Conservation (phyloP, 2,329 filamentous ascomycete genomes). For the Cladosporium sp. region DNA sequence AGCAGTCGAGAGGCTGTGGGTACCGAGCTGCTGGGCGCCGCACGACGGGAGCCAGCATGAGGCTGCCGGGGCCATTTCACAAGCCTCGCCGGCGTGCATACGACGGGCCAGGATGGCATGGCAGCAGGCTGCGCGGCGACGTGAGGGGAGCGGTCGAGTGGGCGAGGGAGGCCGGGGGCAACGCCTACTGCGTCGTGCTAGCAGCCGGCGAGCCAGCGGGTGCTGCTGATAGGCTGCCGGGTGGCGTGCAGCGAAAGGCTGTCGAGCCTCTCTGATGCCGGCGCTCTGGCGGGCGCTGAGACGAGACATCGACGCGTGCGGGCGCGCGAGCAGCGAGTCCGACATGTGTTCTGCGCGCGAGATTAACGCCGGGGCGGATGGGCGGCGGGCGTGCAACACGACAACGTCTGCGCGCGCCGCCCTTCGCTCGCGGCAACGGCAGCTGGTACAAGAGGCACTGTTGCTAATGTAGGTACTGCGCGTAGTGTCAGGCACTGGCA, state of each 20-base stretch:
- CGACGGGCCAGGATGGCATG: slow-evolving; percentile 5
- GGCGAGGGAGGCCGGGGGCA: slow-evolving; percentile 1
- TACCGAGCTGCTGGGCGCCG: slow-evolving; percentile 9
- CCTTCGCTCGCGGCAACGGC: too few relatives aligned
- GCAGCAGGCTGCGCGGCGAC: slow-evolving; percentile 2
- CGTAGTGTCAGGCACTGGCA: too few relatives aligned
- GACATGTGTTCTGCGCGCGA: slow-evolving; percentile 3
- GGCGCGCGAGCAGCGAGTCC: background rate
- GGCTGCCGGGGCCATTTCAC: background rate
- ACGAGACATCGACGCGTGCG: slow-evolving; percentile 6
- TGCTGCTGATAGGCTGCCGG: too few relatives aligned
- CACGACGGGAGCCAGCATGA: background rate
- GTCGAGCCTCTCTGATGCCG: too few relatives aligned
- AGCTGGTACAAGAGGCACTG: too few relatives aligned
- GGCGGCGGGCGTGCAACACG: background rate
- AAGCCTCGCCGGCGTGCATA: background rate
- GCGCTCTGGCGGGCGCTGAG: too few relatives aligned
- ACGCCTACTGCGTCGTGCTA: background rate
- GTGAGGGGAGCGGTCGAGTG: background rate
- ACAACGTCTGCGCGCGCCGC: too few relatives aligned
- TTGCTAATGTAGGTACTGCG: too few relatives aligned
- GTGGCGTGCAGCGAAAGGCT: too few relatives aligned
- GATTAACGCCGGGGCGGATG: background rate
- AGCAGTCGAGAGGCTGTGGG: slow-evolving; percentile 2
- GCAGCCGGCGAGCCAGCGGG: background rate